Conservation (phyloP, 768 basidiomycete species). For the Auriscalpium vulgare region DNA sequence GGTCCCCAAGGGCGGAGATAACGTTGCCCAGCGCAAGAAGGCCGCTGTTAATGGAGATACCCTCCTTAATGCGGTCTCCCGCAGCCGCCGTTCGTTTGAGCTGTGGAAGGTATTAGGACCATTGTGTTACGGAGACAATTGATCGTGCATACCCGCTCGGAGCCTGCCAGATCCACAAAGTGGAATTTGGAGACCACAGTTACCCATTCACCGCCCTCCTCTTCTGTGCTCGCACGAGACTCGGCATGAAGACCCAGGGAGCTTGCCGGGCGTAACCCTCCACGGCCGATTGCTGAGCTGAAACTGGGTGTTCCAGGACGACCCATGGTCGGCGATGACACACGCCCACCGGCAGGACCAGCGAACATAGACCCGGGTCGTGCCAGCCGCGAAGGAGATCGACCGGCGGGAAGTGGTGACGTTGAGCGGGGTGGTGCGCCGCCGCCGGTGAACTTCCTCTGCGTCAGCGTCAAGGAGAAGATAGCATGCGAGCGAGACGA, state of each 20-base stretch:
- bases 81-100: slow-evolving; percentile 94
- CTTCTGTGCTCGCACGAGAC: slow-evolving; percentile 33
- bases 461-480: slow-evolving; percentile 90
- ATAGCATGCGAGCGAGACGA: slow-evolving; percentile 98
- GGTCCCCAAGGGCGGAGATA: slow-evolving; percentile 95
- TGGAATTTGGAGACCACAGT: slow-evolving; percentile 95
- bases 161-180: slow-evolving; percentile 96
- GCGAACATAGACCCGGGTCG: slow-evolving; percentile 76
- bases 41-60: slow-evolving; percentile 98
- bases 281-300: slow-evolving; percentile 63
- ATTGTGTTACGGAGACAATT: neutral
- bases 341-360: slow-evolving; percentile 35
- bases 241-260: slow-evolving; percentile 35
- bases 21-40: slow-evolving; percentile 95
- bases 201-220: slow-evolving; percentile 75
- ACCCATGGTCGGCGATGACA: slow-evolving; percentile 73
- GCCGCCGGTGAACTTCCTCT: slow-evolving; percentile 77
- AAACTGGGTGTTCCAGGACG: slow-evolving; percentile 78
- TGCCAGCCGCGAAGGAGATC: slow-evolving; percentile 71
- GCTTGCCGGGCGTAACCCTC: slow-evolving; percentile 68
- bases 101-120: slow-evolving; percentile 30
- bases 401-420: slow-evolving; percentile 67
- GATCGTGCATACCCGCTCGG: slow-evolving; percentile 65
- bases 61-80: slow-evolving; percentile 96
- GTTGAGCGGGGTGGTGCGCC: slow-evolving; percentile 65